These are phyloP conservation scores for Lotus japonicus DNA, from an alignment of 306 rosid genomes.

Conservation along the genomic window DNA sequence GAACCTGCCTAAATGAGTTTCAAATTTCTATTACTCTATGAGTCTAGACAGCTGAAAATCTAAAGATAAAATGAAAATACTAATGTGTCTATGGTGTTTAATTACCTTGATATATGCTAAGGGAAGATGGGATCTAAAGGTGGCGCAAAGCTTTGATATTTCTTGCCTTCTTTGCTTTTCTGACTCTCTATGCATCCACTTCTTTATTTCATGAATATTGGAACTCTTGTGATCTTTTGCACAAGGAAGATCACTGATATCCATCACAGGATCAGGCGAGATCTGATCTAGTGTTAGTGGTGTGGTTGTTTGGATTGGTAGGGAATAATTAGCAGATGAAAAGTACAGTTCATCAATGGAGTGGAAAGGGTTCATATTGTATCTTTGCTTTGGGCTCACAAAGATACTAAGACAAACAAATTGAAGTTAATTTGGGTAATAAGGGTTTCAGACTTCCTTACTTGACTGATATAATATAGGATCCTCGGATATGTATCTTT, in stretches of 20 bases:
- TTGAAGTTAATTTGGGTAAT: neutral
- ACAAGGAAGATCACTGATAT: neutral
- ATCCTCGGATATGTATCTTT: conserved; percentile 24
- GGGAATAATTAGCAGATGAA: conserved; percentile 22
- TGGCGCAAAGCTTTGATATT: conserved; percentile 38
- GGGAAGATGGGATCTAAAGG: conserved; percentile 44
- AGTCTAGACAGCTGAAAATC: too few species aligned
- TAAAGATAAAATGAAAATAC: too few species aligned
- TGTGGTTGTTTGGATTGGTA: conserved; percentile 28
- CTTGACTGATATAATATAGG: neutral
- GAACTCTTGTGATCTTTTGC: neutral
- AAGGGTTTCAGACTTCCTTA: conserved; percentile 25
- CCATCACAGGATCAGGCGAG: conserved; percentile 23
- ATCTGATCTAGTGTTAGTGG: conserved; percentile 47
- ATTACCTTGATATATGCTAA: conserved; percentile 29
- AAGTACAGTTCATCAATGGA: conserved; percentile 35
- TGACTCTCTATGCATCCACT: conserved; percentile 39
- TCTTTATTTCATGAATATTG: conserved; percentile 19
- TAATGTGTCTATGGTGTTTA: neutral
- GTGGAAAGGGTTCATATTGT: conserved; percentile 40
- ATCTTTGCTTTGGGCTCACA: neutral
- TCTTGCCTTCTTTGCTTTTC: conserved; percentile 65
- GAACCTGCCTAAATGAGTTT: neutral
- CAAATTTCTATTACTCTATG: neutral
- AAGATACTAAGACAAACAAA: neutral